Evolutionary conservation across 163 green algal species (phyloP).

Genomic region (Volvox carteri): DNA sequence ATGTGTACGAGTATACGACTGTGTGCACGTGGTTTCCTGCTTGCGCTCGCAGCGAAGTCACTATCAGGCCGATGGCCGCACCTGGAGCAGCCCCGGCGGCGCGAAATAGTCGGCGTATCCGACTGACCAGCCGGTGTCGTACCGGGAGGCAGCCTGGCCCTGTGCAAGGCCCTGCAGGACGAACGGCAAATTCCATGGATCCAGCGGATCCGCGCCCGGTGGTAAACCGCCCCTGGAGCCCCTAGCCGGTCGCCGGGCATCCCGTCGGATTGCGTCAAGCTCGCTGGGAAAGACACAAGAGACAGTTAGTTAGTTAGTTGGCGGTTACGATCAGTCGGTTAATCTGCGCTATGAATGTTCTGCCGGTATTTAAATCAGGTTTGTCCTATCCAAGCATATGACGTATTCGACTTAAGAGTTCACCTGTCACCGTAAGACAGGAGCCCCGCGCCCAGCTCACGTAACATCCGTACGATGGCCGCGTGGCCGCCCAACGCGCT

Average conservation of each 20-base stretch:
- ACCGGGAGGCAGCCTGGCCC: neutral
- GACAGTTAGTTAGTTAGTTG: no score
- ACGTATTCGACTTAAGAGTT: neutral
- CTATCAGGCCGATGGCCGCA: neutral
- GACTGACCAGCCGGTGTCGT: constrained; percentile 25
- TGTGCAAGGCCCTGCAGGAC: constrained; percentile 28
- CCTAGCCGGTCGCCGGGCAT: neutral
- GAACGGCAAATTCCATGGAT: constrained; percentile 49
- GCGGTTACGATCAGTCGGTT: no score
- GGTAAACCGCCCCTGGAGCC: neutral
- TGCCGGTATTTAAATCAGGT: no score
- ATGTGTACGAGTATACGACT: no score
- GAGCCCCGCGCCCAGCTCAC: constrained; percentile 31
- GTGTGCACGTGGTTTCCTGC: no score
- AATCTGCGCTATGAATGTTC: no score
- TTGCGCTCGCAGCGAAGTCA: no score
- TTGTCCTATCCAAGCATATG: no score
- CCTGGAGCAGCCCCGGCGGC: constrained; percentile 21
- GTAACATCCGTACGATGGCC: constrained; percentile 15
- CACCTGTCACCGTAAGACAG: constrained; percentile 42
- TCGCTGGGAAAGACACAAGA: no score
- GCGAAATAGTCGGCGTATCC: constrained; percentile 53
- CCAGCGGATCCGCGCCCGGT: neutral
- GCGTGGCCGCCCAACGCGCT: constrained; percentile 20
- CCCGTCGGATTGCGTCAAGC: neutral